Base-by-base conservation (phyloP, 352 stramenopile genomes). In the Pythium coloratum region DNA sequence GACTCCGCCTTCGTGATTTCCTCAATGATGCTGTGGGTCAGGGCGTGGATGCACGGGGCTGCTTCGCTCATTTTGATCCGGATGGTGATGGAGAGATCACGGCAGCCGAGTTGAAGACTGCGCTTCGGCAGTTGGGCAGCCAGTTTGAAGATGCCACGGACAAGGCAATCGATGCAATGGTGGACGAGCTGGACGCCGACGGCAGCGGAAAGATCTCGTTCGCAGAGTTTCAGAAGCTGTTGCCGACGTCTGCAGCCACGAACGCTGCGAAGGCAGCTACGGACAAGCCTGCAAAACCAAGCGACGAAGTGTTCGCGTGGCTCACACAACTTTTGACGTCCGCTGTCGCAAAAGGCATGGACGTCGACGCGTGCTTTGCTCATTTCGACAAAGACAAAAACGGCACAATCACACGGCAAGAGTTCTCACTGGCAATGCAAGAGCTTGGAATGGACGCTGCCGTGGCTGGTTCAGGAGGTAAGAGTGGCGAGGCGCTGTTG, bases 311-410 rank as follows among this genome's bases (percentile, higher is more conserved):
- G 47, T 38, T 88, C 18, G 42, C 8, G 12, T 76, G 77, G 56
- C 66, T 94, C 4, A 75, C 69, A 7, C 50, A 55, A 1, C 56
- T 94, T 38, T 75, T 94, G 6, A 63, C 71, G 14, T 69, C 75
- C 14, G 83, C 83, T 8, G 59, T 66, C 0, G 71, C 76, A 6
- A 80, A 90, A 38, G 82, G 82, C 0, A 56, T 94, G 6, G 74
- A 81, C 14, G 62, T 90, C 7, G 69, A 80, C 1, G 72, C 74
- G n/a, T 91, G 84, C 59, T 94, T 94, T 55, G 46, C 54, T 0
- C 89, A 97, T 54, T 97, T 97, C 66, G 89, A 97, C 69, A 94
- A 91, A 57, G 83, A 97, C 66, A 69, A 74, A 6, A 88, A 85
- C 18, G 81, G 84, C 3, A 77, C 68, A 2, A 83, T 96, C 53